Conservation (phyloP, 148 eudicot species). For the Fallopia convolvulus region DNA sequence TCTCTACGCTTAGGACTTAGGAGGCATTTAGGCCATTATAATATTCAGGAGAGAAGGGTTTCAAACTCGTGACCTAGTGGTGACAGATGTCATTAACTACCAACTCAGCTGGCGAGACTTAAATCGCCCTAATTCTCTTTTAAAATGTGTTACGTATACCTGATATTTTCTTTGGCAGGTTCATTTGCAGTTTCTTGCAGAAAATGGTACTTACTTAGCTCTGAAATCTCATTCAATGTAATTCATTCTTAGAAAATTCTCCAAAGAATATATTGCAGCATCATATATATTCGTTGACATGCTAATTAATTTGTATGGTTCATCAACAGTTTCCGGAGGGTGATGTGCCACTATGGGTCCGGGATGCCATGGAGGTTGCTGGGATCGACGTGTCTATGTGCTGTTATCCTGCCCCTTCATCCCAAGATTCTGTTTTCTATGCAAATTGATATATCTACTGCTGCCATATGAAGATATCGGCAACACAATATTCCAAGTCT, state of each 20-base stretch:
- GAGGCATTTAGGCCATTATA: no score
- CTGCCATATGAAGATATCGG: neutral
- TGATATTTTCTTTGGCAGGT: slow-evolving; percentile 35
- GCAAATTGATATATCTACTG: neutral
- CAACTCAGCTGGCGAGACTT: no score
- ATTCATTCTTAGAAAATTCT: neutral
- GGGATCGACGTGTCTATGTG: slow-evolving; percentile 73
- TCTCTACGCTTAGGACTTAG: no score
- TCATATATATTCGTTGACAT: neutral
- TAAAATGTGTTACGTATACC: neutral
- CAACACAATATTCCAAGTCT: neutral
- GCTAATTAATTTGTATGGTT: neutral
- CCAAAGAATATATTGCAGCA: no score
- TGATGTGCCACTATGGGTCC: slow-evolving; percentile 84
- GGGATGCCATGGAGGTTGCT: slow-evolving; percentile 89
- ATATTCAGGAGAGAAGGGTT: no score
- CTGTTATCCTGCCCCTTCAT: slow-evolving; percentile 22
- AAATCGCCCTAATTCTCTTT: no score
- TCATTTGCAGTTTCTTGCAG: slow-evolving; percentile 62
- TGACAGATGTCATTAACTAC: no score
- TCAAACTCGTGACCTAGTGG: no score
- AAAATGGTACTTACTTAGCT: slow-evolving; percentile 50
- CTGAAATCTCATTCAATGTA: neutral
- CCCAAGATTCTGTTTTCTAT: neutral
- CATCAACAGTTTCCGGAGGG: slow-evolving; percentile 67